Percentiles rank a stretch among this genome's conserved stretches.
phyloP scores from a whole-genome alignment of 768 basidiomycete genomes.

The Russula vinacea region DNA sequence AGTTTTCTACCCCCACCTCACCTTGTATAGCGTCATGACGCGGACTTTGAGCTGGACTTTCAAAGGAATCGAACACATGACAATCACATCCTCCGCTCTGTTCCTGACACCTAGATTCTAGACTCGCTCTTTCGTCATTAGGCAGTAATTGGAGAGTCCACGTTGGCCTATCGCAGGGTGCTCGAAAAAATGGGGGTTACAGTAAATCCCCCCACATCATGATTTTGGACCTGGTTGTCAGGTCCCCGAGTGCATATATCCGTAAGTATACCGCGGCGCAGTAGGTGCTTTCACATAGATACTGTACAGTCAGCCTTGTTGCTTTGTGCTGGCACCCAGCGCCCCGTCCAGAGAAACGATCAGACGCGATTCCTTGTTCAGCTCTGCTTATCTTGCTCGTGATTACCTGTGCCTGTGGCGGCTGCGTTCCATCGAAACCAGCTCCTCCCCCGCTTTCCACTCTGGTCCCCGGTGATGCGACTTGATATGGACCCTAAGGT shows the following conservation, averaged over 20 bases:
- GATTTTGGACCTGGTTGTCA: slow-evolving; percentile 44
- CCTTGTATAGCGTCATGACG: background rate
- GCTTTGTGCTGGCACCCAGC: slow-evolving; percentile 28
- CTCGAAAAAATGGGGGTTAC: slow-evolving; percentile 50
- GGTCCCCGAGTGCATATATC: slow-evolving; percentile 35
- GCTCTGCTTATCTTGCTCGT: slow-evolving; percentile 9
- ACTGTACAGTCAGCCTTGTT: slow-evolving; percentile 35
- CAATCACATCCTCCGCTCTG: slow-evolving; percentile 26
- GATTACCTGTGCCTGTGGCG: slow-evolving; percentile 26
- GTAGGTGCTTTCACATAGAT: slow-evolving; percentile 35
- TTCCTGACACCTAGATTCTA: background rate
- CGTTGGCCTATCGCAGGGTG: slow-evolving; percentile 43
- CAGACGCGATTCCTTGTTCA: background rate
- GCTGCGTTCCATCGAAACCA: slow-evolving; percentile 9
- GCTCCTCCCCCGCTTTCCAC: slow-evolving; percentile 6
- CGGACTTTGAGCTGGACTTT: slow-evolving; percentile 54
- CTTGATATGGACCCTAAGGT: slow-evolving; percentile 6
- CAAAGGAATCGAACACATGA: slow-evolving; percentile 55
- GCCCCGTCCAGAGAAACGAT: slow-evolving; percentile 20
- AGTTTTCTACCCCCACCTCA: background rate
- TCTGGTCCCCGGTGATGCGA: slow-evolving; percentile 20
- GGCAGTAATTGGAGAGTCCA: background rate
- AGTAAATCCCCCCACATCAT: slow-evolving; percentile 47
- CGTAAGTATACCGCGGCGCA: slow-evolving; percentile 31
- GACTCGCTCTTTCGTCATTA: slow-evolving; percentile 45